phyloP scores from a whole-genome alignment of 1,139 yeast genomes.

The Kurtzmaniella natalensis region DNA sequence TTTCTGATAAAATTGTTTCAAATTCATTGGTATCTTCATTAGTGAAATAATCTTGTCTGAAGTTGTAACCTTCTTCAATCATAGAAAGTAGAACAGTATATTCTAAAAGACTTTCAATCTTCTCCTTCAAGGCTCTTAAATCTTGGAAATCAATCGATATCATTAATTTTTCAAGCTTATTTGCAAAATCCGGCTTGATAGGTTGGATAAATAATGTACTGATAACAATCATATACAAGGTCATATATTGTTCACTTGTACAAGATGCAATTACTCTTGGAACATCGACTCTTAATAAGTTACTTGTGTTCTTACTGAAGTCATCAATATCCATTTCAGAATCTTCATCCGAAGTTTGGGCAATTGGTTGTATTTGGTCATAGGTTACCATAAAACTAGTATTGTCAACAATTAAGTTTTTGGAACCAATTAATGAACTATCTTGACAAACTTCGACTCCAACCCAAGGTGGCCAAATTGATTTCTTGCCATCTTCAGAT shows the following conservation, averaged over 20 bases:
- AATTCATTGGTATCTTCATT: conserved; percentile 38
- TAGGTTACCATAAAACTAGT: conserved; percentile 35
- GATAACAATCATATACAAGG: conserved; percentile 32
- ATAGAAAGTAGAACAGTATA: conserved; percentile 15
- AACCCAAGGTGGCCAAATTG: conserved; percentile 47
- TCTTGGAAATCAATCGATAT: conserved; percentile 43
- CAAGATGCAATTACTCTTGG: conserved; percentile 39
- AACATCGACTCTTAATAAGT: conserved; percentile 32
- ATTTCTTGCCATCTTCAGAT: conserved; percentile 22
- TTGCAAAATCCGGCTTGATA: conserved; percentile 29
- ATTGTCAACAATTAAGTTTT: conserved; percentile 33
- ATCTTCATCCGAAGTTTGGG: conserved; percentile 17
- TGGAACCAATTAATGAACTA: conserved; percentile 33
- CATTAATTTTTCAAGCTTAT: conserved; percentile 36
- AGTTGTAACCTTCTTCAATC: conserved; percentile 31
- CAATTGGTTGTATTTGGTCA: conserved; percentile 21
- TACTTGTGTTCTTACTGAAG: conserved; percentile 6
- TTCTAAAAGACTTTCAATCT: conserved; percentile 24
- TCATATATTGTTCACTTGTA: conserved; percentile 40
- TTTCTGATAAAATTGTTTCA: conserved; percentile 23
- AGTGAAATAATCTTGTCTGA: conserved; percentile 28
- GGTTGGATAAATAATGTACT: conserved; percentile 41
- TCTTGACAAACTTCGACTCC: conserved; percentile 41
- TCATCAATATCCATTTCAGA: too few relatives aligned
- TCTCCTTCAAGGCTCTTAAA: conserved; percentile 24